These are phyloP conservation scores for Chaetoceros muelleri DNA, from an alignment of 108 stramenopile genomes.

Conservation along the genomic window DNA sequence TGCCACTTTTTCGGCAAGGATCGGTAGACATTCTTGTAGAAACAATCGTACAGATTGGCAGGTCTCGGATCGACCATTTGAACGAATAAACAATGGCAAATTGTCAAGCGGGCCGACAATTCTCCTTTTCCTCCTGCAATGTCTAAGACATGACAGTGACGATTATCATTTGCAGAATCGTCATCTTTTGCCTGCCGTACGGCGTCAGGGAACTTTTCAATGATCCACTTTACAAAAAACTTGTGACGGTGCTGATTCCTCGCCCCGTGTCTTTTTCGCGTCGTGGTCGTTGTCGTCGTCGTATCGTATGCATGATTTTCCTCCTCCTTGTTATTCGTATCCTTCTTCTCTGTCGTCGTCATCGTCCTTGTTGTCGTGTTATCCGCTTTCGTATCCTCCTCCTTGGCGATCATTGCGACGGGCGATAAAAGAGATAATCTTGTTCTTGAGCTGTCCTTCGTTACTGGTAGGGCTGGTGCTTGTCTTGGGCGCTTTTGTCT, in stretches of 20 bases:
- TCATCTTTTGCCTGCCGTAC: neutral
- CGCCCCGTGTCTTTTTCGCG: constrained; percentile 63
- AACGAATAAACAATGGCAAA: constrained; percentile 59
- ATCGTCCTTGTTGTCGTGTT: too few relatives aligned
- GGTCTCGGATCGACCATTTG: constrained; percentile 75
- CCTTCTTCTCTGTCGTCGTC: too few relatives aligned
- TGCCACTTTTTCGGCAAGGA: constrained; percentile 83
- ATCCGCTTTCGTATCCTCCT: too few relatives aligned
- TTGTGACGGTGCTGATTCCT: constrained; percentile 76
- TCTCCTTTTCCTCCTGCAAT: constrained; percentile 83
- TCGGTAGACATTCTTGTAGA: constrained; percentile 47
- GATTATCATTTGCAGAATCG: constrained; percentile 19
- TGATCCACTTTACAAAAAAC: constrained; percentile 25
- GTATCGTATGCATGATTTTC: too few relatives aligned
- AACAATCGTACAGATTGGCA: constrained; percentile 47
- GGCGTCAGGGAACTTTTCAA: neutral
- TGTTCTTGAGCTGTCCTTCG: too few relatives aligned
- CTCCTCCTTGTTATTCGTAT: too few relatives aligned
- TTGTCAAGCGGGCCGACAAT: constrained; percentile 55
- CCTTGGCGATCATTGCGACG: too few relatives aligned
- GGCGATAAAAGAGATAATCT: too few relatives aligned
- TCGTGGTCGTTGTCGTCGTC: too few relatives aligned
- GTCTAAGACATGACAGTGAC: constrained; percentile 29
- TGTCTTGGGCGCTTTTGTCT: too few relatives aligned
- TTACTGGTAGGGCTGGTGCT: too few relatives aligned